Evolutionary conservation across 2,329 filamentous ascomycete genomes (phyloP).

Genomic region (Torrubiella hemipterigena): DNA sequence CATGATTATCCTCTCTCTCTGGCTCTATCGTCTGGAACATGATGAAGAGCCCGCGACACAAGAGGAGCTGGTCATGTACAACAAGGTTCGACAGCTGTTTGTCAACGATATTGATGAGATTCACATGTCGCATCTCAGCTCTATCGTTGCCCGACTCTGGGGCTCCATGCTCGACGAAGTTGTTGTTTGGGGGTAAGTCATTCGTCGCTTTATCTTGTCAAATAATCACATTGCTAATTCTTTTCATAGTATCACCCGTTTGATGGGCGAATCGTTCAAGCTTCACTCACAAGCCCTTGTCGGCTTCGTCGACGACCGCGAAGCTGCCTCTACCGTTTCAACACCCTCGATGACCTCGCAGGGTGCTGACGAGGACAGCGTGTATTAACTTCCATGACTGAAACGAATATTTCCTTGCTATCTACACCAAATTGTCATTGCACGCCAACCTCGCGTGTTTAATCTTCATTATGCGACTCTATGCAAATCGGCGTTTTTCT

Average conservation of each 20-base stretch:
- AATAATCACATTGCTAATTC: conserved; percentile 9
- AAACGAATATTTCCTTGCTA: conserved; percentile 37
- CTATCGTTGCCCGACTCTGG: conserved; percentile 91
- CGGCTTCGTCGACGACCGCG: conserved; percentile 81
- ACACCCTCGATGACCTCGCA: conserved; percentile 63
- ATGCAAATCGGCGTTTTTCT: conserved; percentile 6
- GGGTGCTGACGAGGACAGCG: conserved; percentile 58
- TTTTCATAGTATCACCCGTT: conserved; percentile 61
- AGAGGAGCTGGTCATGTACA: conserved; percentile 81
- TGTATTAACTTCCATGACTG: conserved; percentile 49
- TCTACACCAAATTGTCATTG: conserved; percentile 8
- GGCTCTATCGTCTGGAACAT: conserved; percentile 98
- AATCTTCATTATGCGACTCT: conserved; percentile 9
- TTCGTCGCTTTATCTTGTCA: not conserved
- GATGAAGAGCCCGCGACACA: conserved; percentile 84
- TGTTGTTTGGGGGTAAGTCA: conserved; percentile 94
- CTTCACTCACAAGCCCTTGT: conserved; percentile 89
- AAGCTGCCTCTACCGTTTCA: conserved; percentile 56
- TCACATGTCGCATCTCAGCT: conserved; percentile 76
- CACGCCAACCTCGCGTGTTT: conserved; percentile 13
- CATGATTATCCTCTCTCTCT: conserved; percentile 94
- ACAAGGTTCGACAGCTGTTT: conserved; percentile 81
- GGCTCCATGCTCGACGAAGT: conserved; percentile 97
- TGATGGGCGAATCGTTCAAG: conserved; percentile 98
- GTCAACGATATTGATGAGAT: conserved; percentile 80